Conservation (phyloP, 805 yeast genomes). For the Yarrowia porcina region DNA sequence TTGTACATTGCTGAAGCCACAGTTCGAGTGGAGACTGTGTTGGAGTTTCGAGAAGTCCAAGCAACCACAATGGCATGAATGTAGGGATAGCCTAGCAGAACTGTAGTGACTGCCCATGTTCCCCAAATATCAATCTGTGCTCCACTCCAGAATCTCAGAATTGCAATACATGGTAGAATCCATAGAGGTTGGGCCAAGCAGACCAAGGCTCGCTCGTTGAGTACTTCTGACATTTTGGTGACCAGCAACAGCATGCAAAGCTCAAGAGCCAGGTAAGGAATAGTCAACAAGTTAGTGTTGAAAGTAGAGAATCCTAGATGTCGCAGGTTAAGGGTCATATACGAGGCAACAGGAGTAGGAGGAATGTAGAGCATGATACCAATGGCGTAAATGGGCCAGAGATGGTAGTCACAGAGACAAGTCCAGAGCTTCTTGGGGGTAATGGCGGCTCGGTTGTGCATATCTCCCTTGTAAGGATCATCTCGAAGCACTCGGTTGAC, state of each 20-base stretch:
- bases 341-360: constrained; percentile 40
- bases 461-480: constrained; percentile 62
- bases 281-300: constrained; percentile 50
- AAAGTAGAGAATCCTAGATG: constrained; percentile 52
- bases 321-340: constrained; percentile 50
- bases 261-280: constrained; percentile 34
- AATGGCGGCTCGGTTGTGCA: constrained; percentile 59
- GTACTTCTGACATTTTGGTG: constrained; percentile 27
- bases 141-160: constrained; percentile 31
- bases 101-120: constrained; percentile 35
- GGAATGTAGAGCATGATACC: constrained; percentile 47
- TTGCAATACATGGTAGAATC: constrained; percentile 27
- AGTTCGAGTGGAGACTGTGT: constrained; percentile 60
- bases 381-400: constrained; percentile 53
- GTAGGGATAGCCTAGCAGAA: constrained; percentile 38
- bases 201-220: constrained; percentile 29
- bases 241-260: constrained; percentile 27
- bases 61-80: constrained; percentile 55
- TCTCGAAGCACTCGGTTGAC: constrained; percentile 59
- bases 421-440: constrained; percentile 42
- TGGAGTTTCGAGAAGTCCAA: constrained; percentile 62
- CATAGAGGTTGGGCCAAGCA: constrained; percentile 28
- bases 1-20: constrained; percentile 64
- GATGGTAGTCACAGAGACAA: constrained; percentile 48
- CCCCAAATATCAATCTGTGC: constrained; percentile 34